Base-by-base conservation (phyloP, 495 filamentous ascomycete species). In the Margaritispora aquatica region DNA sequence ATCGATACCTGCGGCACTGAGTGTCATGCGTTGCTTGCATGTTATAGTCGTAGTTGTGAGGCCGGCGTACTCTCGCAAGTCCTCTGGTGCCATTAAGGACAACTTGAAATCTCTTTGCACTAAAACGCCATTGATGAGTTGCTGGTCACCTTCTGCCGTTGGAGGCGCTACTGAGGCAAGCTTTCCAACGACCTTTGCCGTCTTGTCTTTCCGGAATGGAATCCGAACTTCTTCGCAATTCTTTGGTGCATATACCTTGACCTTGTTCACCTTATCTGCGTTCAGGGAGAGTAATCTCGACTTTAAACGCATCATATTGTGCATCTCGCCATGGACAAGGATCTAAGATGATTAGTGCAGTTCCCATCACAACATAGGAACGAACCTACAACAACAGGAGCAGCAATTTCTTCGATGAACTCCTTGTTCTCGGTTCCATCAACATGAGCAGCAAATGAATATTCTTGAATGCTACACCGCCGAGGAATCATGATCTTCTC, bases 101-200 rank as follows among this genome's bases (percentile, higher is more conserved):
- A 97, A 80, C 69, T 97, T 94, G 70, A 97, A 97, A 63, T 96
- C 94, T 68, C 93, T 96, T 65, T 97, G 92, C 24, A 98, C 92
- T 5, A 98, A 75, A 2, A 98, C 94, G 26, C 95, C 94, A 4
- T 85, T 86, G 66, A 98, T 83, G 19, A 97, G 57, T 54, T 67
- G 58, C 20, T 57, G 49, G 41, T 79, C 73, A 50, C 74, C 62
- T 15, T 77, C 75, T 15, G 80, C 76, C 19, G 73, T 74, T 53
- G 49, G 69, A 36, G 63, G 56, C 0, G 89, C 78, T 31, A 92
- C 83, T 24, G 90, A 80, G 13, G 94, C 94, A 17, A 98, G 80
- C 69, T 90, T 94, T 57, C 95, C 94, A 15, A 98, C 94, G 15
- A 98, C 94, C 73, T 96, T 96, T 60, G 90, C 95, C 15, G 90